phyloP scores from a whole-genome alignment of 2,329 filamentous ascomycete genomes.

The Claviceps arundinis region DNA sequence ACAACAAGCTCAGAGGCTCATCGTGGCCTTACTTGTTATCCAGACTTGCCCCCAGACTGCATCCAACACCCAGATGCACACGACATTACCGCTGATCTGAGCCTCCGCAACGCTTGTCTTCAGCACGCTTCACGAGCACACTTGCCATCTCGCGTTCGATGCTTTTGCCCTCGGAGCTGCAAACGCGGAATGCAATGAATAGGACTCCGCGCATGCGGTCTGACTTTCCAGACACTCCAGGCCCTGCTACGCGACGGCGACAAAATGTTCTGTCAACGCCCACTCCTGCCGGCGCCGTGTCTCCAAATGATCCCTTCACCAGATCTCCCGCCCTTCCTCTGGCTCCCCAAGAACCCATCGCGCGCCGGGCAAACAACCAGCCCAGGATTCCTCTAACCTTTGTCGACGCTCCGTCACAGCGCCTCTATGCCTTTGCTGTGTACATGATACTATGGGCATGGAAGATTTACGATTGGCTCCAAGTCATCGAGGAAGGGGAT shows the following conservation, averaged over 20 bases:
- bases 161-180: conserved; percentile 4
- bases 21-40: background rate
- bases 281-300: conserved; percentile 16
- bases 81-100: background rate
- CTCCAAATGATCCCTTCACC: conserved; percentile 16
- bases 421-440: conserved; percentile 72
- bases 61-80: background rate
- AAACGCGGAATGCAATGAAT: conserved; percentile 59
- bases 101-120: background rate
- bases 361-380: conserved; percentile 17
- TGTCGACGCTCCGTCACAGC: conserved; percentile 81
- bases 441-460: conserved; percentile 67
- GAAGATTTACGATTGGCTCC: conserved; percentile 77
- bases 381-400: conserved; percentile 72
- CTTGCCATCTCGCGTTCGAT: conserved; percentile 3
- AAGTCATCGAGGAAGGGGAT: conserved; percentile 64
- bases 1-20: background rate
- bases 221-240: conserved; percentile 67
- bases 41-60: background rate
- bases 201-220: conserved; percentile 70
- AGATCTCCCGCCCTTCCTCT: conserved; percentile 28
- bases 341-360: conserved; percentile 29
- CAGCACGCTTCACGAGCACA: background rate
- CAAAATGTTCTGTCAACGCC: conserved; percentile 19
- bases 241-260: conserved; percentile 28